phyloP scores from a whole-genome alignment of 108 stramenopile species.

The Cylindrotheca fusiformis region DNA sequence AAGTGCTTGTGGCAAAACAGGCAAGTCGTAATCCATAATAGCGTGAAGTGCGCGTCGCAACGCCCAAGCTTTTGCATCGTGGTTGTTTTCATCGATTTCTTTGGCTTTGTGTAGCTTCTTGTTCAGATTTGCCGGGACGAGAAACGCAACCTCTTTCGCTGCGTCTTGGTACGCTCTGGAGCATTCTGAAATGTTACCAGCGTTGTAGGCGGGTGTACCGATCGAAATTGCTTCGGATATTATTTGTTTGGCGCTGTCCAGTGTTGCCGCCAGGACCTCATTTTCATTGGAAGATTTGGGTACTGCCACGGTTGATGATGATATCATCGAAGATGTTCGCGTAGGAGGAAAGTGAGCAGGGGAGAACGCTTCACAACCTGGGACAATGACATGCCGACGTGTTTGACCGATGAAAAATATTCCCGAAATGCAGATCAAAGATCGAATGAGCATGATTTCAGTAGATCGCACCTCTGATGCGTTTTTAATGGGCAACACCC shows the following conservation, averaged over 20 bases:
- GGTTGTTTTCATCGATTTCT: conserved; percentile 4
- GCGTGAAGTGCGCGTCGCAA: conserved; percentile 40
- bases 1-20: conserved; percentile 21
- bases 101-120: conserved; percentile 7
- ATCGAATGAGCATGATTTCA: too few species aligned
- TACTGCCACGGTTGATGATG: too few species aligned
- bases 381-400: too few species aligned
- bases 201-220: conserved; percentile 54
- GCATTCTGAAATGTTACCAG: conserved; percentile 42
- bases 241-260: conserved; percentile 11
- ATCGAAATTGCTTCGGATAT: conserved; percentile 38
- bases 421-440: too few species aligned
- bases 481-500: too few species aligned
- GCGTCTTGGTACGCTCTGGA: conserved; percentile 37
- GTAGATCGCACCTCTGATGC: too few species aligned
- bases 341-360: too few species aligned
- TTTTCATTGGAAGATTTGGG: too few species aligned
- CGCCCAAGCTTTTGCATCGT: conserved; percentile 47
- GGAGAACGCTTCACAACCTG: too few species aligned
- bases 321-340: too few species aligned
- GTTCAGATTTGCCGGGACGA: conserved; percentile 26
- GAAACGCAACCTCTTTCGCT: conserved; percentile 27
- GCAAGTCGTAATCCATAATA: conserved; percentile 40
- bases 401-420: too few species aligned
- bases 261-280: background rate